phyloP scores from a whole-genome alignment of 2,329 filamentous ascomycete species.

The Acrocalymma vagum region DNA sequence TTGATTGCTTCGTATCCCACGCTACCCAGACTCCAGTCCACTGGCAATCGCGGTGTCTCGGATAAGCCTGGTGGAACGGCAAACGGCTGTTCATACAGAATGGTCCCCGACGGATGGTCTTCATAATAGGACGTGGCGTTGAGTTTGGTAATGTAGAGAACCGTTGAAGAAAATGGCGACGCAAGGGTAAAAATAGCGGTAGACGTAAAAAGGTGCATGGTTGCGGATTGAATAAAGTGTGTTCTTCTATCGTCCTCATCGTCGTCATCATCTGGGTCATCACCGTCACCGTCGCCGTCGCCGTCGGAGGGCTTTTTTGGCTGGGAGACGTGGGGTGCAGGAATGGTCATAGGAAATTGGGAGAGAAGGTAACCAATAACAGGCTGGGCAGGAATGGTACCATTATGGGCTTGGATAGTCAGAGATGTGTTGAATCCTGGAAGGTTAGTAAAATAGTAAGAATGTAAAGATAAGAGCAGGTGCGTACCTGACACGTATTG shows the following conservation, averaged over 20 bases:
- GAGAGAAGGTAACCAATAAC: constrained; percentile 77
- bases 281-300: constrained; percentile 36
- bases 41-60: constrained; percentile 78
- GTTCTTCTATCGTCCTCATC: constrained; percentile 55
- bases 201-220: constrained; percentile 84
- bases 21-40: constrained; percentile 78
- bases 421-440: constrained; percentile 81
- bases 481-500: constrained; percentile 80
- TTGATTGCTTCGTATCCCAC: constrained; percentile 85
- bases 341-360: constrained; percentile 73
- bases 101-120: constrained; percentile 78
- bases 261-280: constrained; percentile 48
- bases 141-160: constrained; percentile 78
- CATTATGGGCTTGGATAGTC: constrained; percentile 74
- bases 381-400: constrained; percentile 78
- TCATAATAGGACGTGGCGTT: constrained; percentile 90
- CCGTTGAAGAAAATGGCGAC: constrained; percentile 78
- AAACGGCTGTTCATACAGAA: constrained; percentile 78
- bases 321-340: constrained; percentile 70
- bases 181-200: constrained; percentile 84
- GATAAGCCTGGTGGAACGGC: constrained; percentile 78
- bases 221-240: constrained; percentile 85
- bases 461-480: constrained; percentile 8
- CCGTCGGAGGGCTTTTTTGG: constrained; percentile 60
- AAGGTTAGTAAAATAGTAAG: constrained; percentile 6